Base-by-base conservation (phyloP, 2,329 filamentous ascomycete species). In the Xylaria sp. region DNA sequence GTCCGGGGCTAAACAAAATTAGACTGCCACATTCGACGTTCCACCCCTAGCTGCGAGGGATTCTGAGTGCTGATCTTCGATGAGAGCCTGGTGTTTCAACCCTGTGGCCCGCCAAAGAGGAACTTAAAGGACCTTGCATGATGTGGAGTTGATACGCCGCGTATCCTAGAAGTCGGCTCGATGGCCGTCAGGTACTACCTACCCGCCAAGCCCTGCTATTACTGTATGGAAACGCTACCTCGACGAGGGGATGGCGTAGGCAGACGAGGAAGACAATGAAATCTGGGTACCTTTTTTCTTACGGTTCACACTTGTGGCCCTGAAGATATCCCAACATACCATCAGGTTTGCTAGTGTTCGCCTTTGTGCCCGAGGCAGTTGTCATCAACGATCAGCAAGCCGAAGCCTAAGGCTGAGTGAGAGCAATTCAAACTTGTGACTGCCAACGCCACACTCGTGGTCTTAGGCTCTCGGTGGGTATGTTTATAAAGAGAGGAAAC, bases 361-460 rank as follows among this genome's bases (percentile, higher is more conserved):
- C 59, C 28, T 46, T 8, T 15, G 55, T 41, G 48, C 37, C 46
- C 23, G 28, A 69, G 59, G 37, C 18, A 51, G n/a, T 48, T 39
- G 31, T 20, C 39, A 31, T 39, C 2, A 48, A 46, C 20, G 39
- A 20, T 20, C 15, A 46, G 25, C 13, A 50, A 23, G 9, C 39
- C 18, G 54, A 59, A 63, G 58, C 9, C 9, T n/a, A 28, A 7
- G 23, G 67, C 67, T 59, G 55, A 56, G 67, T 18, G 41, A 28
- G 48, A 55, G 28, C 4, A 54, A 20, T 61, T n/a, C n/a, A 37
- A 44, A 67, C 34, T 44, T 15, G 37, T 56, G 31, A 44, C 31
- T 20, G 25, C 23, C 48, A 50, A 23, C 41, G 48, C 41, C 61
- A 60, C 66, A 62, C 56, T 62, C 20, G 51, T 41, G 58, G 20